Base-by-base conservation (phyloP, 139 green algal genomes). In the Chlorella ohadii region DNA sequence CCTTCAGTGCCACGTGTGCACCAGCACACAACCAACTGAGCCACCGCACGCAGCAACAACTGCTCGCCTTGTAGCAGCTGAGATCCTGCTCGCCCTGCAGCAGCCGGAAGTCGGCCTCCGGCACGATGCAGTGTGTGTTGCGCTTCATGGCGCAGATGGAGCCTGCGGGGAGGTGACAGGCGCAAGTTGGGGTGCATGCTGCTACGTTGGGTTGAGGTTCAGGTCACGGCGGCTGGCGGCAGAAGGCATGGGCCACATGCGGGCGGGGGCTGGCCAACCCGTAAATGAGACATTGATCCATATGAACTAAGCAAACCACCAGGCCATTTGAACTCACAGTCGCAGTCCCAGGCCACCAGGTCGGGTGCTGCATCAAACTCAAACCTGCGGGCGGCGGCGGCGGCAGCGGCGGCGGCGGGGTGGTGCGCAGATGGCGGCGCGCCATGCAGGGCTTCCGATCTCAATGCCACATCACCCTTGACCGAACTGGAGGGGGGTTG, bases 121-220 rank as follows among this genome's bases (percentile, higher is more conserved):
- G 89, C 51, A 92, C 86, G 28, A 94, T 89, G 1, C 81, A 79
- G 81, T 93, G 89, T 5, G 79, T 87, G 86, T 92, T 93, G 64
- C 86, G 79, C 76, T 90, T 91, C 84, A 93, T 91, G 3, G 51
- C 22, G 39, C 91, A 94, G 38, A 93, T 90, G 34, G 81, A 89
- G 81, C 90, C 87, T 91, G 87, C 83, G 41, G 11, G 41, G 39
- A 33, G 3, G 4, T 31, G 4, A 34, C 0, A 36, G 33, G 11
- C 22, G 6, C n/a, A n/a, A n/a, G n/a, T n/a, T n/a, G n/a, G n/a
- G n/a, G n/a, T n/a, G n/a, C n/a, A n/a, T n/a, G n/a, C n/a, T n/a
- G n/a, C n/a, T n/a, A n/a, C n/a, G n/a, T n/a, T n/a, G n/a, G 44
- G 44, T 51, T 51, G 44, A 51, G 44, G 44, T n/a, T n/a, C n/a